Evolutionary conservation across 331 rosid species (phyloP), one percentile per base, ranked within the genome.

Genomic region (Prunus yedoensis): DNA sequence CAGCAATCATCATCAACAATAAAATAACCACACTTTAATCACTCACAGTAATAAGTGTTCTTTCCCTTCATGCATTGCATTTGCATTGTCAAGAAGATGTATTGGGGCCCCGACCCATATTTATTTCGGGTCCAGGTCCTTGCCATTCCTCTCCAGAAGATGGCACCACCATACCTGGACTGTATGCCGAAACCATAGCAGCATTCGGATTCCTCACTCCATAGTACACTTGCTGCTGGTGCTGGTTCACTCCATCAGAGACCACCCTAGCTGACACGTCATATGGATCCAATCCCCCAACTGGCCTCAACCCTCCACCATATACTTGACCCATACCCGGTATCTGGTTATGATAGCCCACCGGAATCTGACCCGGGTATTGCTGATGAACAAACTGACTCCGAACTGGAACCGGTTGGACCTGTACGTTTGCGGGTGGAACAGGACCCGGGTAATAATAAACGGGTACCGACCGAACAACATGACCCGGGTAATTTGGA

Each of bases 311-410:
- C 25, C 88, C 91, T 1, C 87, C 81, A 0, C 87, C 84, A 53
- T 85, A 91, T 3, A 80, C 74, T 70, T 88, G 95, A 53, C 91
- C 89, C 75, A 73, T 57, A 46, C 83, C 86, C 35, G 92, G 79
- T 30, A 78, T 77, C 30, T 50, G 20, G 8, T 85, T 84, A 43
- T 80, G 96, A 73, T 89, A 94, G 68, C 89, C 87, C 0, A 85
- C 12, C 5, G 91, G 93, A 28, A 84, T 71, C 79, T 88, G 97
- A 68, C 86, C 71, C 41, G 75, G 66, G 63, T 81, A 83, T 4
- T 80, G 92, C 46, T 85, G 96, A 69, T 84, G 97, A 64, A 80
- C 81, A 54, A 81, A 94, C 0, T 73, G 82, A 3, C 85, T 45
- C 77, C 68, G 87, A 0, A 87, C 61, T 41, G 82, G 88, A 32